A percentile compares a stretch with the other conserved stretches of the same genome.
These are phyloP conservation scores for Globisporangium rhizosaccharum DNA, from an alignment of 352 stramenopile species.

Conservation along the genomic window DNA sequence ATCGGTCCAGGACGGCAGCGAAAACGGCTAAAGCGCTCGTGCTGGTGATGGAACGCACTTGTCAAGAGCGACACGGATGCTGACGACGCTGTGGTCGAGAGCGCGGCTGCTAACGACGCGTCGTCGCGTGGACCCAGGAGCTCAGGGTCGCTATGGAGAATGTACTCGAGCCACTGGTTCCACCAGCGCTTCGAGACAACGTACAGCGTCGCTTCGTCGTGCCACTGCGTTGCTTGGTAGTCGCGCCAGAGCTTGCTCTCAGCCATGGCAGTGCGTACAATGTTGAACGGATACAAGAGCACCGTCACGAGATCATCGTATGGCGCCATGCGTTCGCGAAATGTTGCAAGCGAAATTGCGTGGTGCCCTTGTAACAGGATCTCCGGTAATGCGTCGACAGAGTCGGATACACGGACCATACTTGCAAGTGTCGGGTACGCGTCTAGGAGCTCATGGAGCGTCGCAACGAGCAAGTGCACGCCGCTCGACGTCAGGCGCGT, in stretches of 20 bases:
- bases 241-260: constrained; percentile 36
- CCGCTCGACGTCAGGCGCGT: constrained; percentile 24
- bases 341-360: constrained; percentile 17
- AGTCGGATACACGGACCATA: constrained; percentile 14
- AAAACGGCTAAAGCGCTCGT: constrained; percentile 13
- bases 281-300: constrained; percentile 51
- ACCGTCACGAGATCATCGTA: constrained; percentile 36
- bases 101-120: not conserved
- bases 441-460: constrained; percentile 15
- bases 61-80: not conserved
- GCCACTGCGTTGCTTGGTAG: constrained; percentile 30
- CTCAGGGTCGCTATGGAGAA: constrained; percentile 9
- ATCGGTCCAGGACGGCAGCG: constrained; percentile 38
- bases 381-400: constrained; percentile 12
- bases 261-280: constrained; percentile 37
- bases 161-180: constrained; percentile 45
- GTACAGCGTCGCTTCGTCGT: constrained; percentile 40
- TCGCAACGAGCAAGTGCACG: constrained; percentile 31
- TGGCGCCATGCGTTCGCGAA: constrained; percentile 18
- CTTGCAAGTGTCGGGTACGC: constrained; percentile 12
- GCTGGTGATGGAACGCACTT: not conserved
- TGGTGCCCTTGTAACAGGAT: constrained; percentile 19
- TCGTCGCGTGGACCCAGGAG: constrained; percentile 3
- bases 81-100: not conserved
- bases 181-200: constrained; percentile 53